Conservation (phyloP, 768 basidiomycete genomes). For the Pleurotus pulmonarius region DNA sequence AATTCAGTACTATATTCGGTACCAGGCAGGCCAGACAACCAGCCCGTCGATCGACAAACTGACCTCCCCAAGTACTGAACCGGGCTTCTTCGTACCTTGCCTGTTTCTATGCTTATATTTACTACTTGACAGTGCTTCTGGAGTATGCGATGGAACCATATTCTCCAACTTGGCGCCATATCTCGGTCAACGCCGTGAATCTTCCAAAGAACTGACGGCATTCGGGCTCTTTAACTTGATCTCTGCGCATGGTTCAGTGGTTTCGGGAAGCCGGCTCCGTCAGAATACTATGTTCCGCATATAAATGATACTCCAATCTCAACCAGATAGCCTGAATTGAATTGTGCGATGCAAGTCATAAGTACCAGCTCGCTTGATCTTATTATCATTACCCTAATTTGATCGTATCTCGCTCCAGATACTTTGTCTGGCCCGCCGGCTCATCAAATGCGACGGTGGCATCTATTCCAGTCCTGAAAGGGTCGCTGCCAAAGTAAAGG, state of each 20-base stretch:
- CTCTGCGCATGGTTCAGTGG: slow-evolving; percentile 5
- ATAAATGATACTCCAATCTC: slow-evolving; percentile 5
- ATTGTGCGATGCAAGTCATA: neutral
- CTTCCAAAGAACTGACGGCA: slow-evolving; percentile 9
- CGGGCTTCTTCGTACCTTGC: slow-evolving; percentile 4
- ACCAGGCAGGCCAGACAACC: slow-evolving; percentile 1
- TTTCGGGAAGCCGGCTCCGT: slow-evolving; percentile 5
- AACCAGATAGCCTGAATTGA: slow-evolving; percentile 1
- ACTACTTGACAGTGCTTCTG: slow-evolving; percentile 1
- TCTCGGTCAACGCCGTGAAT: slow-evolving; percentile 9
- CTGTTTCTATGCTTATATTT: slow-evolving; percentile 3
- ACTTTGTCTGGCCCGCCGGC: slow-evolving; percentile 9
- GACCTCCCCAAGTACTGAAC: neutral
- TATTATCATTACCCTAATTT: neutral
- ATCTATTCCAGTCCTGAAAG: slow-evolving; percentile 5
- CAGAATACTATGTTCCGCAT: neutral
- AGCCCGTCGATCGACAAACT: slow-evolving; percentile 4
- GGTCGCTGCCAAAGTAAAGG: neutral
- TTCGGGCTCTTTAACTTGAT: slow-evolving; percentile 4
- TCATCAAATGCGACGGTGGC: slow-evolving; percentile 1
- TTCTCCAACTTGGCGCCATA: slow-evolving; percentile 3
- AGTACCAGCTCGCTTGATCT: neutral
- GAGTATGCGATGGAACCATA: slow-evolving; percentile 4
- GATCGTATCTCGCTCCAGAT: slow-evolving; percentile 1
- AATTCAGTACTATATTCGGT: slow-evolving; percentile 3